phyloP scores from a whole-genome alignment of 164 flowering plant species.

The Aristolochia californica region DNA sequence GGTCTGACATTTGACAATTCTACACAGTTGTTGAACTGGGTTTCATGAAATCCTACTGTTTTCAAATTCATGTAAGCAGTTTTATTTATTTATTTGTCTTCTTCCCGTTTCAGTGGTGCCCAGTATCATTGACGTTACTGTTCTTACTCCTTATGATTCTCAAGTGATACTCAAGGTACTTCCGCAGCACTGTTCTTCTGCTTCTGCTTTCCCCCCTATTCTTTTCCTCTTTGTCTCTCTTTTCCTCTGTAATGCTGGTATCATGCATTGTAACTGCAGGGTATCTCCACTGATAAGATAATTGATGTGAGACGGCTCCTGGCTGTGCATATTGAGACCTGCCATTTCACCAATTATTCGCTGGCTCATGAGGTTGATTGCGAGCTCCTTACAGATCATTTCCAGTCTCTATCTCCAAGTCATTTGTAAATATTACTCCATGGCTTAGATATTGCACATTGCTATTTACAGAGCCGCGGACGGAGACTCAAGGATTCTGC shows the following conservation, averaged over 20 bases:
- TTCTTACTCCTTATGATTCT: constrained; percentile 72
- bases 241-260: neutral
- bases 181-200: neutral
- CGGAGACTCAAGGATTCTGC: constrained; percentile 50
- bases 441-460: no score
- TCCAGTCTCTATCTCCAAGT: neutral
- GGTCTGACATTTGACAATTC: constrained; percentile 23
- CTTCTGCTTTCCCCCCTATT: neutral
- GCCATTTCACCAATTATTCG: constrained; percentile 83
- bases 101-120: constrained; percentile 49
- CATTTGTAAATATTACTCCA: no score
- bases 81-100: constrained; percentile 1
- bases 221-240: neutral
- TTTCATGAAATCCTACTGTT: neutral
- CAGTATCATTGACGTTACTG: constrained; percentile 60
- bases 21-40: neutral
- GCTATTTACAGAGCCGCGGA: constrained; percentile 51
- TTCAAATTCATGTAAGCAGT: neutral
- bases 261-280: constrained; percentile 33
- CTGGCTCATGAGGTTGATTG: constrained; percentile 67
- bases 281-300: constrained; percentile 91
- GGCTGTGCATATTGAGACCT: constrained; percentile 69
- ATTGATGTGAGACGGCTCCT: constrained; percentile 67
- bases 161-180: constrained; percentile 71
- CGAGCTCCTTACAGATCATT: neutral